phyloP scores from a whole-genome alignment of 2,329 filamentous ascomycete genomes.

The Aspergillus oerlinghausenensis region DNA sequence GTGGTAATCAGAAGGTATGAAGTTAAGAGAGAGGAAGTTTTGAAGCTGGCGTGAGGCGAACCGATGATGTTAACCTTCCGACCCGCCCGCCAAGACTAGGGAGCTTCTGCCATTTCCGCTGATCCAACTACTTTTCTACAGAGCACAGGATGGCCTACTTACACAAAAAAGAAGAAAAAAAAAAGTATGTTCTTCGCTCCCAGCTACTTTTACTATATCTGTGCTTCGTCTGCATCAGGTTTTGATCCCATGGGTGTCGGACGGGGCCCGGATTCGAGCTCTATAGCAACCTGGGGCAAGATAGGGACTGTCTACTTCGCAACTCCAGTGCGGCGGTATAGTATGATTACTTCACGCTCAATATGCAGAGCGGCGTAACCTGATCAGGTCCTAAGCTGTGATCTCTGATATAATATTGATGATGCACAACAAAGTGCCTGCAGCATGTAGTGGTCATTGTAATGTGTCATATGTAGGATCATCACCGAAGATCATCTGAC shows the following conservation, averaged over 20 bases:
- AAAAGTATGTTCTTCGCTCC: neutral
- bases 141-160: neutral
- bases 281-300: neutral
- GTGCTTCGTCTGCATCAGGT: neutral
- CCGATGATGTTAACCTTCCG: slow-evolving; percentile 25
- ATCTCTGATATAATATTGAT: neutral
- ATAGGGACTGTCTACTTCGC: too few species aligned
- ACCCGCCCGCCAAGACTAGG: slow-evolving; percentile 17
- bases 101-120: neutral
- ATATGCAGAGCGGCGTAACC: neutral
- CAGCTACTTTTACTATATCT: neutral
- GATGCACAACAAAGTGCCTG: neutral
- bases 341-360: neutral
- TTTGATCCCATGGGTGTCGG: neutral
- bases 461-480: neutral
- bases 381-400: neutral
- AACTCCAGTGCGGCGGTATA: neutral
- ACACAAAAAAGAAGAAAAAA: neutral
- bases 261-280: neutral
- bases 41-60: slow-evolving; percentile 12
- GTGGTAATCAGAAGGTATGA: neutral
- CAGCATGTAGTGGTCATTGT: neutral
- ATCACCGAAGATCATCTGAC: slow-evolving; percentile 11
- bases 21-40: neutral
- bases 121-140: neutral